Evolutionary conservation across 352 stramenopile genomes (phyloP).

Genomic region (Chrysophaeum taylorii): DNA sequence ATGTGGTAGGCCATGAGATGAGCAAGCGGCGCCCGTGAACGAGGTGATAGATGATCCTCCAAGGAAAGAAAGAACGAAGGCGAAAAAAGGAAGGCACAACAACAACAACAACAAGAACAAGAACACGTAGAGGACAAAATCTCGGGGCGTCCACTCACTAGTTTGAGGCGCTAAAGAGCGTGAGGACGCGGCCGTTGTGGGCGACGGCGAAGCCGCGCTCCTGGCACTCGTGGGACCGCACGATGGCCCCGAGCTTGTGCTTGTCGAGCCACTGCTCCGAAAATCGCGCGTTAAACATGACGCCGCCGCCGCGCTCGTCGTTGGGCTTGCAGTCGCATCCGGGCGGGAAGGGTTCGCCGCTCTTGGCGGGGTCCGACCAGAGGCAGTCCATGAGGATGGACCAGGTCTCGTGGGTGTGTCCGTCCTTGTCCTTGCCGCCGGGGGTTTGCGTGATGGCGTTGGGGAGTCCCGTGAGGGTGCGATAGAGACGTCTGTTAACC

Average conservation of each 20-base stretch:
- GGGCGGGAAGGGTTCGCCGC: background rate
- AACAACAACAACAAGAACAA: no score
- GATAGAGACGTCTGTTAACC: background rate
- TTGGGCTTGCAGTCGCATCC: background rate
- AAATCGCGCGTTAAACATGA: constrained; percentile 58
- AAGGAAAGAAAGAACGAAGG: no score
- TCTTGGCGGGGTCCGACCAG: background rate
- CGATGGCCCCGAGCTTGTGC: constrained; percentile 61
- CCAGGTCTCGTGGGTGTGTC: background rate
- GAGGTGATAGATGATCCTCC: no score
- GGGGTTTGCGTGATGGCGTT: background rate
- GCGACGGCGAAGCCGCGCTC: constrained; percentile 62
- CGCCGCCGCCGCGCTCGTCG: constrained; percentile 22
- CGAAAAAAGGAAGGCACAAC: no score
- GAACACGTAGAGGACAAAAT: background rate
- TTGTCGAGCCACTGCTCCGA: constrained; percentile 70
- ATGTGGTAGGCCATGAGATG: no score
- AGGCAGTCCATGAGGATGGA: constrained; percentile 14
- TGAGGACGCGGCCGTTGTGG: constrained; percentile 64
- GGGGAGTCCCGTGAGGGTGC: constrained; percentile 1
- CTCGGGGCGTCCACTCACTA: no score
- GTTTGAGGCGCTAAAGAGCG: constrained; percentile 68
- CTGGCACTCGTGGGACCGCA: constrained; percentile 69
- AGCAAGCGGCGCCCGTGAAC: no score
- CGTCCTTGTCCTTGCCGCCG: background rate